Evolutionary conservation across 2,329 filamentous ascomycete genomes (phyloP).

Genomic region (Fusarium temperatum): DNA sequence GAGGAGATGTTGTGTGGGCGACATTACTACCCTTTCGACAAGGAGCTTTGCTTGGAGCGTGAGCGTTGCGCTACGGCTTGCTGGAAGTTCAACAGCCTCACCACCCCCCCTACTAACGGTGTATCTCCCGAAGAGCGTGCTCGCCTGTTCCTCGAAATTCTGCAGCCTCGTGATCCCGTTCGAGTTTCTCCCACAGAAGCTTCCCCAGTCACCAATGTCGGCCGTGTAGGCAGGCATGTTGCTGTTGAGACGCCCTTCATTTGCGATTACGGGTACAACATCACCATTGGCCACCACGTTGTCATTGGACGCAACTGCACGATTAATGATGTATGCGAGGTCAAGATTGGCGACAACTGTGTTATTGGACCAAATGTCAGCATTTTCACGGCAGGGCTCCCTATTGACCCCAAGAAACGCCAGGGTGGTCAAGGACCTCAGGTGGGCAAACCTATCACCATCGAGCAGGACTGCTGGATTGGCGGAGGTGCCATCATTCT

Average conservation of each 20-base stretch:
- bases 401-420: conserved; percentile 76
- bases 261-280: conserved; percentile 97
- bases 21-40: conserved; percentile 81
- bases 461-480: conserved; percentile 88
- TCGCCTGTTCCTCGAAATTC: conserved; percentile 75
- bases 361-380: conserved; percentile 86
- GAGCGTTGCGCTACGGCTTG: conserved; percentile 83
- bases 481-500: conserved; percentile 81
- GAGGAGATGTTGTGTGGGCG: conserved; percentile 88
- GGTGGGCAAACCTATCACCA: conserved; percentile 74
- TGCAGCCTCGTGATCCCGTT: conserved; percentile 68
- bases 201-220: conserved; percentile 63
- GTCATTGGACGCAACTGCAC: conserved; percentile 84
- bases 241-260: conserved; percentile 88
- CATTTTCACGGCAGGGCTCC: conserved; percentile 79
- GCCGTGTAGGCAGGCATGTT: conserved; percentile 76
- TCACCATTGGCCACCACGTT: conserved; percentile 85
- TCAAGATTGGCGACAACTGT: conserved; percentile 81
- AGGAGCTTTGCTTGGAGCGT: conserved; percentile 83
- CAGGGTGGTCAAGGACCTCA: conserved; percentile 79
- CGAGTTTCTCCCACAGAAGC: conserved; percentile 64
- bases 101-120: conserved; percentile 76
- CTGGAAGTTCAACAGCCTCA: conserved; percentile 83
- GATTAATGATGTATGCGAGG: conserved; percentile 85
- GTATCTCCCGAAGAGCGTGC: conserved; percentile 74